Base-by-base conservation (phyloP, 2,329 filamentous ascomycete species). In the Huntiella decipiens region DNA sequence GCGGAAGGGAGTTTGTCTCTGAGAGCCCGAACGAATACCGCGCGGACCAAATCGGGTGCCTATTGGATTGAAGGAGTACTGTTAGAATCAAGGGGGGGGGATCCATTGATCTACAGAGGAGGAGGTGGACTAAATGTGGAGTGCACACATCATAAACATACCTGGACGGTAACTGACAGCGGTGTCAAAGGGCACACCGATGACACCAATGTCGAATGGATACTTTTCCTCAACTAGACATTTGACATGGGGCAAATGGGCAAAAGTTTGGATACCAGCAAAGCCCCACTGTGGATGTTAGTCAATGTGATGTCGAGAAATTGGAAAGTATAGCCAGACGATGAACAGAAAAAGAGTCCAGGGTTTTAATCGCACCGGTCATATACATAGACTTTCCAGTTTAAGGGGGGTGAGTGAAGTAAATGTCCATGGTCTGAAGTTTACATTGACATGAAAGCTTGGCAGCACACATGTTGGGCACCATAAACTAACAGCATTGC, bases 21-120 rank as follows among this genome's bases (percentile, higher is more conserved):
- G 71, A 31, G 83, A 88, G 36, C 84, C 86, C 35, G 82, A 78
- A 47, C 87, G 79, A 56, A 95, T 94, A 37, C 84, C 83, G 38
- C 84, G 76, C 32, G 87, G 87, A 0, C 87, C 87, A 57, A 94
- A 94, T 6, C 87, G 75, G 12, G 81, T 81, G 35, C 79, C 70
- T 67, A 45, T 31, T n/a, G 28, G 19, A 6, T 13, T 28, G 16
- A n/a, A 33, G 4, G 8, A 16, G 33, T 43, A 22, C 37, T n/a
- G 38, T n/a, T 16, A 43, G 16, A 35, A 31, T 8, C 8, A 11
- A 28, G 19, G 16, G 5, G 19, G 16, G 5, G 15, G 31, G 40
- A 33, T n/a, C 12, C 32, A 33, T 17, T 4, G 16, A 17, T 15
- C 12, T 16, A 39, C 16, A 6, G 15, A 13, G 16, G 15, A 13